A percentile compares a stretch with the other conserved stretches of the same genome.
Evolutionary conservation across 805 yeast species (phyloP).

Genomic region (Cyberlindnera misumaiensis): DNA sequence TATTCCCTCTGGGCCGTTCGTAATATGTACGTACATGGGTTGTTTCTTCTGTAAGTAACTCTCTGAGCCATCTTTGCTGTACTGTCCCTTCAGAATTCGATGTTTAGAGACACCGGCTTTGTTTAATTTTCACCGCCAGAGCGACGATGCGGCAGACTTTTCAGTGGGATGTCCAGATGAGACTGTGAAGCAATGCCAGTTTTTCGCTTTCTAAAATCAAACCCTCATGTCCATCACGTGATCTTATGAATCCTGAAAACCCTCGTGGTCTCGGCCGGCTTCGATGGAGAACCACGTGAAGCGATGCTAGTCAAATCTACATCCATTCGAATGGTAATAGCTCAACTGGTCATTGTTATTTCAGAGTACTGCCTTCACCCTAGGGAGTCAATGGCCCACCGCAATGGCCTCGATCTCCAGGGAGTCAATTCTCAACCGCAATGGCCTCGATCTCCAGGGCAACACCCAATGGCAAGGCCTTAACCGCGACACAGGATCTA

Average conservation of each 20-base stretch:
- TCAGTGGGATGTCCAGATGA: slow-evolving; percentile 3
- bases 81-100: slow-evolving; percentile 4
- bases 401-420: too few species aligned
- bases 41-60: slow-evolving; percentile 98
- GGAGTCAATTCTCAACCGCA: slow-evolving; percentile 58
- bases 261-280: too few species aligned
- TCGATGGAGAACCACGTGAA: too few species aligned
- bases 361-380: too few species aligned
- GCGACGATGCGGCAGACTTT: slow-evolving; percentile 3
- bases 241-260: background rate
- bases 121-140: slow-evolving; percentile 15
- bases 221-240: slow-evolving; percentile 6
- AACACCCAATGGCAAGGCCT: slow-evolving; percentile 81
- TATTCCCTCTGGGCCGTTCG: too few species aligned
- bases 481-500: slow-evolving; percentile 96
- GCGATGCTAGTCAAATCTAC: too few species aligned
- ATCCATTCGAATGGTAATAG: too few species aligned
- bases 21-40: slow-evolving; percentile 75
- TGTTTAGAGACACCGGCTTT: slow-evolving; percentile 11
- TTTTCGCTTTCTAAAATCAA: background rate
- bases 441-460: slow-evolving; percentile 88
- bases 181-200: background rate
- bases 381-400: too few species aligned
- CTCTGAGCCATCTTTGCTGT: slow-evolving; percentile 87
- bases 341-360: too few species aligned